Conservation (phyloP, 306 rosid genomes). For the Clitoria ternatea region DNA sequence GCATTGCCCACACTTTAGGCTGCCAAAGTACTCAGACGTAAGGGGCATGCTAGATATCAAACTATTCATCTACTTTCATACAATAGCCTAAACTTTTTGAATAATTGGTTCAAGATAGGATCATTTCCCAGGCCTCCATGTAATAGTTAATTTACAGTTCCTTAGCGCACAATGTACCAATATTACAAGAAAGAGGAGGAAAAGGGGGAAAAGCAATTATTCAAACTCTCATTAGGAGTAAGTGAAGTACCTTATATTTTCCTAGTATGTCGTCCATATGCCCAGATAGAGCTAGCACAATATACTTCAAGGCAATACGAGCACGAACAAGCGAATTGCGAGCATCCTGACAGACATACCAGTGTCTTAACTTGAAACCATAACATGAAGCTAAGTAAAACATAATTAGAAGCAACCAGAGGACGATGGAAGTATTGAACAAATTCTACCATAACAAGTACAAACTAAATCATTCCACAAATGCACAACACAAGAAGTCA, state of each 20-base stretch:
- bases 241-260: constrained; percentile 66
- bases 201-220: background rate
- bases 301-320: constrained; percentile 81
- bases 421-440: constrained; percentile 10
- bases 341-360: constrained; percentile 53
- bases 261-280: constrained; percentile 82
- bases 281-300: constrained; percentile 88
- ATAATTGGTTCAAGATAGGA: background rate
- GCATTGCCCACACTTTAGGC: too few relatives aligned
- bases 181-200: background rate
- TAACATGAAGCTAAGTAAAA: background rate
- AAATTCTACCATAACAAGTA: background rate
- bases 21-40: too few relatives aligned
- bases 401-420: constrained; percentile 8
- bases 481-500: background rate
- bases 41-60: too few relatives aligned
- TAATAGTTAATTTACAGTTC: background rate
- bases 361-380: constrained; percentile 13
- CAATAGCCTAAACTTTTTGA: background rate
- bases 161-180: background rate
- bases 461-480: constrained; percentile 20
- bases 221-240: background rate
- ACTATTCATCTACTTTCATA: too few relatives aligned
- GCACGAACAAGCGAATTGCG: constrained; percentile 53
- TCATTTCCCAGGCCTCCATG: background rate